Percentiles rank a stretch among this genome's conserved stretches.
Evolutionary conservation across 495 filamentous ascomycete genomes (phyloP).

Genomic region (Xylaria scruposa): DNA sequence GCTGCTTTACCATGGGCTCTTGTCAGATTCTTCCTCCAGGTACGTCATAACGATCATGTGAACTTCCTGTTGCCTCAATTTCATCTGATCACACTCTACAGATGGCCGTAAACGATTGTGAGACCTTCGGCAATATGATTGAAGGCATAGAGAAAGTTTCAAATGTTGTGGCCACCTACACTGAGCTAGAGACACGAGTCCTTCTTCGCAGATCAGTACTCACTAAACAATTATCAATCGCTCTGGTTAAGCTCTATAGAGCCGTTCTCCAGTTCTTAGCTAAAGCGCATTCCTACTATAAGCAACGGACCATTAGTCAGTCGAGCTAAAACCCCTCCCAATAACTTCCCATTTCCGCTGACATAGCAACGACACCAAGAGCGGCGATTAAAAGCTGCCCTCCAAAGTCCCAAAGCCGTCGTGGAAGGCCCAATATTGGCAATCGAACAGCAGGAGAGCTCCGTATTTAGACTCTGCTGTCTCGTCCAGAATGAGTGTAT

Average conservation of each 20-base stretch:
- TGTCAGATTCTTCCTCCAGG: too few species aligned
- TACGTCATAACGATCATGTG: too few species aligned
- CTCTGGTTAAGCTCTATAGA: background rate
- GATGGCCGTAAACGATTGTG: too few species aligned
- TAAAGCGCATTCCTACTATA: background rate
- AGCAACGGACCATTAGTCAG: background rate
- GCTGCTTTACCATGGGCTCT: too few species aligned
- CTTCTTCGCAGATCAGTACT: background rate
- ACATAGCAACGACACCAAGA: background rate
- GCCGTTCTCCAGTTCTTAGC: background rate
- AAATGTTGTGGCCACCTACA: too few species aligned
- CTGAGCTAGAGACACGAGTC: too few species aligned
- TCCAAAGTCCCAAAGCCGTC: background rate
- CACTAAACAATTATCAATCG: background rate
- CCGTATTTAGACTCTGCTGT: background rate
- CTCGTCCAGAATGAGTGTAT: background rate
- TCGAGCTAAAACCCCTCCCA: background rate
- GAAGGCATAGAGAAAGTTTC: too few species aligned
- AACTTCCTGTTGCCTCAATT: too few species aligned
- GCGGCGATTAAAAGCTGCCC: background rate
- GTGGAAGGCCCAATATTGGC: background rate
- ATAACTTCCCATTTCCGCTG: background rate
- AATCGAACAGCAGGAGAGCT: background rate
- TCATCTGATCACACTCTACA: too few species aligned
- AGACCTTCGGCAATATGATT: too few species aligned